These are phyloP conservation scores for Dichotomocladium elegans DNA, from an alignment of 371 early-diverging fungal genomes.

Conservation along the genomic window DNA sequence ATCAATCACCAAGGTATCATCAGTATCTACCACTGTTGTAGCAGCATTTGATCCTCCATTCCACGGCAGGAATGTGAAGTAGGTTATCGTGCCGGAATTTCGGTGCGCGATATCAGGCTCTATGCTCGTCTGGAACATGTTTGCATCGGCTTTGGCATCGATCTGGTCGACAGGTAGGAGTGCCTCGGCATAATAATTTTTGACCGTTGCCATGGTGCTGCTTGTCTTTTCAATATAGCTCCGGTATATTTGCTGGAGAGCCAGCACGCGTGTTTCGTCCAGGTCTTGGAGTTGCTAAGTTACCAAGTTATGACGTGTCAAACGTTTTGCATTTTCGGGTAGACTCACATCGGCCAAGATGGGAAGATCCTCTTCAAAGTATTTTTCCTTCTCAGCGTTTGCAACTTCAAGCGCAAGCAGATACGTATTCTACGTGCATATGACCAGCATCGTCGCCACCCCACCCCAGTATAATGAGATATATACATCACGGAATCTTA, in stretches of 20 bases:
- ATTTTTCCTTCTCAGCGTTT: slow-evolving; percentile 58
- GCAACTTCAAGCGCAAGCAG: slow-evolving; percentile 56
- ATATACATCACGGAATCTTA: neutral
- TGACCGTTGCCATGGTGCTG: slow-evolving; percentile 28
- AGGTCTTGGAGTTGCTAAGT: slow-evolving; percentile 63
- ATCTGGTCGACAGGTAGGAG: slow-evolving; percentile 31
- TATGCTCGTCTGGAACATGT: neutral
- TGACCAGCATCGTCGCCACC: neutral
- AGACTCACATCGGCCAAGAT: slow-evolving; percentile 55
- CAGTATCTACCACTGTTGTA: slow-evolving; percentile 38
- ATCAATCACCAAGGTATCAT: slow-evolving; percentile 34
- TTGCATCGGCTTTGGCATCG: slow-evolving; percentile 48
- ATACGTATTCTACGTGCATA: slow-evolving; percentile 43
- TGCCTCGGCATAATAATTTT: slow-evolving; percentile 36
- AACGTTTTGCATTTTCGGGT: too few species aligned
- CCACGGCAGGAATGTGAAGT: slow-evolving; percentile 3
- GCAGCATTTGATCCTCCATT: slow-evolving; percentile 25
- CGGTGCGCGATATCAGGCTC: neutral
- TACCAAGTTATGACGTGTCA: too few species aligned
- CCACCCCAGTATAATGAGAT: too few species aligned
- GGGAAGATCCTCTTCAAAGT: slow-evolving; percentile 59
- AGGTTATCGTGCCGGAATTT: neutral
- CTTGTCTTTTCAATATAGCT: slow-evolving; percentile 46
- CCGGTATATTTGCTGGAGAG: slow-evolving; percentile 43
- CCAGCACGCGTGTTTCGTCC: slow-evolving; percentile 48